Evolutionary conservation across 1,139 yeast species (phyloP).

Genomic region (Casaregolazyma suthepensis): DNA sequence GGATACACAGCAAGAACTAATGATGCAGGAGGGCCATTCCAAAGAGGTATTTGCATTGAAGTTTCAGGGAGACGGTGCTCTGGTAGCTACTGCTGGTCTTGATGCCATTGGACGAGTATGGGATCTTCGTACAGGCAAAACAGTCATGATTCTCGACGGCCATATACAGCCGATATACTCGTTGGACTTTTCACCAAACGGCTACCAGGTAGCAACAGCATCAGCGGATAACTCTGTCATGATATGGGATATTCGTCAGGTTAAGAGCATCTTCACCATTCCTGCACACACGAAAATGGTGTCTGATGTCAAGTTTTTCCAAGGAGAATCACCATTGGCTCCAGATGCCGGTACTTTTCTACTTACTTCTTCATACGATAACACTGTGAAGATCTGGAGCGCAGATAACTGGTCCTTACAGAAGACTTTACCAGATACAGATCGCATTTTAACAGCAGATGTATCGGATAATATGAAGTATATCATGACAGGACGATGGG

Average conservation of each 20-base stretch:
- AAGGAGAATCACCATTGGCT: slow-evolving; percentile 23
- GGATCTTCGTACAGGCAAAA: slow-evolving; percentile 80
- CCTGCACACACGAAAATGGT: slow-evolving; percentile 76
- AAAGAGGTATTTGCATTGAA: slow-evolving; percentile 60
- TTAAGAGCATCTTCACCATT: slow-evolving; percentile 44
- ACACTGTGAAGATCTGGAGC: slow-evolving; percentile 53
- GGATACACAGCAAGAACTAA: slow-evolving; percentile 40
- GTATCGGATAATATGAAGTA: slow-evolving; percentile 38
- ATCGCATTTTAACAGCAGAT: slow-evolving; percentile 71
- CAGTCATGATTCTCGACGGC: slow-evolving; percentile 52
- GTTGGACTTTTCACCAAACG: slow-evolving; percentile 71
- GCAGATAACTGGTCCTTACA: slow-evolving; percentile 67
- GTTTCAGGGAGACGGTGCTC: slow-evolving; percentile 73
- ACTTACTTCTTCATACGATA: slow-evolving; percentile 67
- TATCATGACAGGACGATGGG: slow-evolving; percentile 77
- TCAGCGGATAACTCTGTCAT: slow-evolving; percentile 78
- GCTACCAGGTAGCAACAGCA: slow-evolving; percentile 71
- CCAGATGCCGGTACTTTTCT: slow-evolving; percentile 44
- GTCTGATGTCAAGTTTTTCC: slow-evolving; percentile 57
- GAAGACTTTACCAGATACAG: slow-evolving; percentile 52
- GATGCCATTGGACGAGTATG: slow-evolving; percentile 73
- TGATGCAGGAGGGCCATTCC: slow-evolving; percentile 80
- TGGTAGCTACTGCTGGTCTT: slow-evolving; percentile 70
- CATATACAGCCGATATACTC: slow-evolving; percentile 71
- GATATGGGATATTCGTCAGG: slow-evolving; percentile 77